Evolutionary conservation across 2,329 filamentous ascomycete genomes (phyloP).

Genomic region (Arachnomyces sp.): DNA sequence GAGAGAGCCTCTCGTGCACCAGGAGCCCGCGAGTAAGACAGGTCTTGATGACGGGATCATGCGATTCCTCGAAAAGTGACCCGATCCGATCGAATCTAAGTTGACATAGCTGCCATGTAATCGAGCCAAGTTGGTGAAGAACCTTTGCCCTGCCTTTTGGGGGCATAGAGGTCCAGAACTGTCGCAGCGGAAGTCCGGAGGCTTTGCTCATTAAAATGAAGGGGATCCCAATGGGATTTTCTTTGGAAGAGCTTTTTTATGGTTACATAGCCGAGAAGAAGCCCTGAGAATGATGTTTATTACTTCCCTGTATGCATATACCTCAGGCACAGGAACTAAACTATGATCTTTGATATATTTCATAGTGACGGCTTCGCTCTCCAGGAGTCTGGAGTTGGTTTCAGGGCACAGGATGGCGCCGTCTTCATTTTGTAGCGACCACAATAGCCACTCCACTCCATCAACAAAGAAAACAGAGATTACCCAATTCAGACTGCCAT

Average conservation of each 20-base stretch:
- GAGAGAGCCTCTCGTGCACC: slow-evolving; percentile 11
- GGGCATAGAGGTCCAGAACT: slow-evolving; percentile 6
- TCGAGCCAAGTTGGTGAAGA: slow-evolving; percentile 19
- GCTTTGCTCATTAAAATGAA: slow-evolving; percentile 30
- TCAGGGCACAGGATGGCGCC: slow-evolving; percentile 12
- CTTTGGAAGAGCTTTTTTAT: slow-evolving; percentile 6
- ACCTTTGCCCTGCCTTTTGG: slow-evolving; percentile 19
- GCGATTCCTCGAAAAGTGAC: slow-evolving; percentile 22
- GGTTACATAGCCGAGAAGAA: slow-evolving; percentile 7
- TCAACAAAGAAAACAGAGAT: slow-evolving; percentile 26
- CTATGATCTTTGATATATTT: slow-evolving; percentile 23
- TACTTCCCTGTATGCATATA: slow-evolving; percentile 21
- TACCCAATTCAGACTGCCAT: slow-evolving; percentile 25
- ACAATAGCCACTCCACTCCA: slow-evolving; percentile 23
- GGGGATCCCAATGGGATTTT: slow-evolving; percentile 24
- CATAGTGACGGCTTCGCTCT: slow-evolving; percentile 25
- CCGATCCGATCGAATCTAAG: slow-evolving; percentile 22
- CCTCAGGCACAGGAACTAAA: slow-evolving; percentile 25
- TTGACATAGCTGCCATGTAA: slow-evolving; percentile 19
- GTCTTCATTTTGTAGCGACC: slow-evolving; percentile 17
- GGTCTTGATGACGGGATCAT: slow-evolving; percentile 12
- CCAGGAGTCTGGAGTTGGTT: slow-evolving; percentile 18
- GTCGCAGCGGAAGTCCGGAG: slow-evolving; percentile 19
- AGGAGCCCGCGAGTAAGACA: slow-evolving; percentile 18
- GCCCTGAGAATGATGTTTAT: no score